Conservation (phyloP, 2,329 filamentous ascomycete genomes). For the Botryosphaeria dothidea region DNA sequence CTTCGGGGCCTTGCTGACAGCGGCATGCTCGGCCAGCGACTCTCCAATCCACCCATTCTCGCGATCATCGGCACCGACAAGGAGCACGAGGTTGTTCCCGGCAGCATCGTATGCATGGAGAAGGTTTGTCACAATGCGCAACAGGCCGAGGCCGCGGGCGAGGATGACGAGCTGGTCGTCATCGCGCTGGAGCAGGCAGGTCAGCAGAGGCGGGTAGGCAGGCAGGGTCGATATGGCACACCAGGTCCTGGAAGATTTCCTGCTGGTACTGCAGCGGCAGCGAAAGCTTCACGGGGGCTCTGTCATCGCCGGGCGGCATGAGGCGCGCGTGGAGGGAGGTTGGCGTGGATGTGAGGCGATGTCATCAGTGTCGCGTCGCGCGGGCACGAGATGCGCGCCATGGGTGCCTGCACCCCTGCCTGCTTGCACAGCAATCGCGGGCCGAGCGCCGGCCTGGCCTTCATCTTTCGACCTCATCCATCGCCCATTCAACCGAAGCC, state of each 20-base stretch:
- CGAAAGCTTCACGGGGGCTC: conserved; percentile 73
- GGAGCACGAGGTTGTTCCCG: conserved; percentile 86
- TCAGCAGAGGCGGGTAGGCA: conserved; percentile 60
- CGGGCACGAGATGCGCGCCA: background rate
- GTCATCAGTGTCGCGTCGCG: conserved; percentile 12
- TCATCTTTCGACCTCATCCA: background rate
- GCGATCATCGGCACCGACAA: conserved; percentile 86
- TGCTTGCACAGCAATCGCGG: background rate
- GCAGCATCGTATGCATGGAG: conserved; percentile 96
- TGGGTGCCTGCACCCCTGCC: background rate
- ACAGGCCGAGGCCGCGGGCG: conserved; percentile 85
- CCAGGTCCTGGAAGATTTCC: conserved; percentile 70
- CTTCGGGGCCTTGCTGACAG: conserved; percentile 78
- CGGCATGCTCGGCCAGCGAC: conserved; percentile 91
- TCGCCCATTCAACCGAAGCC: background rate
- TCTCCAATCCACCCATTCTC: conserved; percentile 98
- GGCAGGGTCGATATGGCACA: background rate
- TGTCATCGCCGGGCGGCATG: conserved; percentile 43
- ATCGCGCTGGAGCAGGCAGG: conserved; percentile 49
- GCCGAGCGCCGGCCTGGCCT: background rate
- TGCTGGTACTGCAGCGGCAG: conserved; percentile 89
- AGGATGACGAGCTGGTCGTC: conserved; percentile 95
- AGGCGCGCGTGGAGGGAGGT: conserved; percentile 19
- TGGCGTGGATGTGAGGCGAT: background rate
- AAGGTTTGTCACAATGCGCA: conserved; percentile 92